Evolutionary conservation across 352 stramenopile species (phyloP), one percentile per base, ranked within the genome.

Genomic region (Pythium rhizo-oryzae): DNA sequence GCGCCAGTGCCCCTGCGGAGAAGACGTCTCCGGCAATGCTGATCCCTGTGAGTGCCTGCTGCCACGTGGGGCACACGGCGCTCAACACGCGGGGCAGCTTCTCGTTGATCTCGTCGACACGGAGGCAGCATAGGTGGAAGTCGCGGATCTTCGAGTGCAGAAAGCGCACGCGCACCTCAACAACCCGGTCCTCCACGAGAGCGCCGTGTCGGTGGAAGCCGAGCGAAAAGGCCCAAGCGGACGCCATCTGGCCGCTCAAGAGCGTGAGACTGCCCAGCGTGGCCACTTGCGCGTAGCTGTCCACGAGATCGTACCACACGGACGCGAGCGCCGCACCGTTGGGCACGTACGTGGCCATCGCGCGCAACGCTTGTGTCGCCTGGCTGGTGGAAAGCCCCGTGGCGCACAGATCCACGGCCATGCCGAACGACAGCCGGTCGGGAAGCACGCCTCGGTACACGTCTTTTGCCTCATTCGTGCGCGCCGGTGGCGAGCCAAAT

Each of bases 151-250:
- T 59, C 1, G 60, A 50, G 37, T 85, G 61, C n/a, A 79, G 81
- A 33, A 81, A 83, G 25, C 74, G 78, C 47, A 89, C 51, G 16
- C 41, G 18, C 59, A 72, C 28, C 76, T 66, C 24, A 65, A 71
- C 75, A 71, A 65, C 5, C 51, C 69, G 4, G 2, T 33, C 28
- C 59, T 60, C 59, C 4, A 11, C 24, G n/a, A n/a, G n/a, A 12
- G 33, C 33, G 19, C 35, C 39, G 16, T 41, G 41, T 8, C 54
- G n/a, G n/a, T 74, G 70, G 28, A 91, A 30, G 12, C 75, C 75
- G 16, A 91, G 28, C 1, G 78, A 87, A 52, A 90, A 86, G 13
- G 69, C 73, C 83, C 79, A 89, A 43, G 74, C 76, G 24, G 68
- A 57, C 11, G 60, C 55, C 16, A 91, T 52, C 25, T 89, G 60